phyloP scores from a whole-genome alignment of 2,329 filamentous ascomycete species.

The Colletotrichum sp. region DNA sequence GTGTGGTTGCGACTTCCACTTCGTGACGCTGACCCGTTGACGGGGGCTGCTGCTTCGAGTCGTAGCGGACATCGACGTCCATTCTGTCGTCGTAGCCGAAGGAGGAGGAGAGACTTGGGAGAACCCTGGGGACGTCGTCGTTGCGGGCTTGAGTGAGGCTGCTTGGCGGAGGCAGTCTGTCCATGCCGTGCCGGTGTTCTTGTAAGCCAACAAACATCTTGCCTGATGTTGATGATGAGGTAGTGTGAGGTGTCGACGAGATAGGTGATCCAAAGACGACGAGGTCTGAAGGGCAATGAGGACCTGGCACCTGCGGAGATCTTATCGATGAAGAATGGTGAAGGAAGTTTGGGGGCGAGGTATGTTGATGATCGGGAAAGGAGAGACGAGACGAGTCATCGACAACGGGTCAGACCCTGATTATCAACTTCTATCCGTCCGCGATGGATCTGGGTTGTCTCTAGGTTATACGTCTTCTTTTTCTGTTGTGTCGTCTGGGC shows the following conservation, averaged over 20 bases:
- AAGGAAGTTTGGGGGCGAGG: neutral
- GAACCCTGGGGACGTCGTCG: constrained; percentile 9
- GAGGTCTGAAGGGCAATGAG: neutral
- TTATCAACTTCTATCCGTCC: constrained; percentile 9
- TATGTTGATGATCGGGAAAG: neutral
- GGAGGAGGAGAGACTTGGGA: constrained; percentile 15
- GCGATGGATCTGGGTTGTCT: constrained; percentile 18
- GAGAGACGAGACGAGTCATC: constrained; percentile 21
- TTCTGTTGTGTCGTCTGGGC: neutral
- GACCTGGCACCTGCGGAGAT: neutral
- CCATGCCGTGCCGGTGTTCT: constrained; percentile 10
- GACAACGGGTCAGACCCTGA: constrained; percentile 24
- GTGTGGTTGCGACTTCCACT: constrained; percentile 13
- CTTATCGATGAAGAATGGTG: constrained; percentile 14
- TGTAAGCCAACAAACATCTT: constrained; percentile 18
- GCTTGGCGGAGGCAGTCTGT: constrained; percentile 6
- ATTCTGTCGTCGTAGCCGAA: constrained; percentile 18
- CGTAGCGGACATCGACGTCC: constrained; percentile 2
- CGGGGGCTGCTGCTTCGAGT: neutral
- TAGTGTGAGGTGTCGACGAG: neutral
- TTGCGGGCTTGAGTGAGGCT: neutral
- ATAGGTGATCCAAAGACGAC: neutral
- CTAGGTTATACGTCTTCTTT: constrained; percentile 22
- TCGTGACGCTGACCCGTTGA: constrained; percentile 8
- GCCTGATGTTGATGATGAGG: neutral